Evolutionary conservation across 1,139 yeast genomes (phyloP).

Genomic region (Neolecta irregularis): DNA sequence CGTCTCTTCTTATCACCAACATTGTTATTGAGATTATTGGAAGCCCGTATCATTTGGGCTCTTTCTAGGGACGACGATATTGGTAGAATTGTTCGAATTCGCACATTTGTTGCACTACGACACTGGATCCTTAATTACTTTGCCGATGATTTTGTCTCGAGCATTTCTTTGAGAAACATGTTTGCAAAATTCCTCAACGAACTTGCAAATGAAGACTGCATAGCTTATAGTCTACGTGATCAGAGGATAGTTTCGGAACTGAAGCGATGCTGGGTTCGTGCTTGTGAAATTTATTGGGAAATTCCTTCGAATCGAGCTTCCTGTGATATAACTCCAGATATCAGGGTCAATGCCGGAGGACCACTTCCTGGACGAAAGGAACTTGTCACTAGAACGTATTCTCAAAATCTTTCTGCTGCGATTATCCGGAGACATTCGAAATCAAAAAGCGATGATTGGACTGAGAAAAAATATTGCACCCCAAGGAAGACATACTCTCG

Average conservation of each 20-base stretch:
- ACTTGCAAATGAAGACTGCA: conserved; percentile 20
- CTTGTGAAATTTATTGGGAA: conserved; percentile 16
- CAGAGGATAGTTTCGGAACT: conserved; percentile 24
- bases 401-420: no score
- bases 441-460: no score
- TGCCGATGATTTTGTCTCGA: conserved; percentile 29
- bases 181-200: conserved; percentile 19
- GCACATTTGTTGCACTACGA: conserved; percentile 75
- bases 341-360: no score
- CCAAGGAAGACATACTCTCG: no score
- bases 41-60: conserved; percentile 62
- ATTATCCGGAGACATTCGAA: no score
- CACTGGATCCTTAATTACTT: conserved; percentile 60
- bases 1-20: conserved; percentile 49
- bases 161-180: conserved; percentile 21
- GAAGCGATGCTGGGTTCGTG: conserved; percentile 25
- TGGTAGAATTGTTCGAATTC: conserved; percentile 57
- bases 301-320: not conserved
- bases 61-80: conserved; percentile 26
- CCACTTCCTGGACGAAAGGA: no score
- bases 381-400: no score
- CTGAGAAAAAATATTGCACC: no score
- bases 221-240: conserved; percentile 19
- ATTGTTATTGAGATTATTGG: conserved; percentile 43
- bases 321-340: no score